Conservation (phyloP, 768 basidiomycete genomes). For the Mycena rosella region DNA sequence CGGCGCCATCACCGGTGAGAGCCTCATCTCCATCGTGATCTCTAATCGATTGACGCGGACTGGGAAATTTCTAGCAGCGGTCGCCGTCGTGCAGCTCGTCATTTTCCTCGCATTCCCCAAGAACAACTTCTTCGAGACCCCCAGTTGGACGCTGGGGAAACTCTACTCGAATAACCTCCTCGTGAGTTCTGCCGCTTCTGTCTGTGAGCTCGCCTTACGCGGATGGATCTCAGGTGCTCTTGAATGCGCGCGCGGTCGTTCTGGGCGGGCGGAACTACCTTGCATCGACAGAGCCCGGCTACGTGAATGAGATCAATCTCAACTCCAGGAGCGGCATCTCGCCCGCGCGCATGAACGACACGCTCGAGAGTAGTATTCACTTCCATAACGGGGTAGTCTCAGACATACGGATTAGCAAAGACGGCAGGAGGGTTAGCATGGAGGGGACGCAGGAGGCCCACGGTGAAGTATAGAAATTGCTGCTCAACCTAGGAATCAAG, state of each 20-base stretch:
- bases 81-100: constrained; percentile 45
- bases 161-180: constrained; percentile 47
- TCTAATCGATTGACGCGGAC: not conserved
- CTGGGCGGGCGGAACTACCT: constrained; percentile 16
- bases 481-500: no score
- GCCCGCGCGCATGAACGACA: no score
- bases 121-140: constrained; percentile 46
- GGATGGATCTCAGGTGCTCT: not conserved
- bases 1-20: constrained; percentile 47
- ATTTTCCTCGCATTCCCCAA: constrained; percentile 41
- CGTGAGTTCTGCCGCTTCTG: not conserved
- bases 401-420: no score
- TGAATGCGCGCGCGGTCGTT: constrained; percentile 15
- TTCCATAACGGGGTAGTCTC: no score
- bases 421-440: no score
- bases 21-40: not conserved
- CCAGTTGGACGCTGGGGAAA: constrained; percentile 50
- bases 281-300: not conserved
- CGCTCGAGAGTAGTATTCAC: no score
- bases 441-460: no score
- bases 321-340: not conserved
- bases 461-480: no score
- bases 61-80: constrained; percentile 40
- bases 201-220: not conserved
- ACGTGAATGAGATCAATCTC: constrained; percentile 10